phyloP scores from a whole-genome alignment of 1,284 basidiomycete species.

The Cystobasidium slooffiae region DNA sequence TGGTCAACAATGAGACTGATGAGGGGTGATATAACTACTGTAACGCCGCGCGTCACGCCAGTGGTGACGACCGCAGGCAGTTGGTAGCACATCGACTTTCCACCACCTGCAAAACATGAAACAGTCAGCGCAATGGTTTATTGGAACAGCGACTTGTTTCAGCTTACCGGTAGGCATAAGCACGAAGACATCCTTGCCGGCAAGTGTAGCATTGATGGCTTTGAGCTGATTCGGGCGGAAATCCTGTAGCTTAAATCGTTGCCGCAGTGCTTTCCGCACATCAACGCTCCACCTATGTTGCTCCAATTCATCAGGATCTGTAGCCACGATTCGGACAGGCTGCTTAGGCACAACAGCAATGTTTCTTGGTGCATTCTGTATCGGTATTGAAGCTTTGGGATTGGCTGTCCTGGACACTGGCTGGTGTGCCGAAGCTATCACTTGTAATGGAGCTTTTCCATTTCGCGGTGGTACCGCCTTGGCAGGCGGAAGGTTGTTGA shows the following conservation, averaged over 20 bases:
- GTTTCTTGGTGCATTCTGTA: too few species aligned
- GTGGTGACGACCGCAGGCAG: constrained; percentile 80
- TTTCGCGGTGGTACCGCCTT: background rate
- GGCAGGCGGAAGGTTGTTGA: background rate
- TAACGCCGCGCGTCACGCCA: constrained; percentile 78
- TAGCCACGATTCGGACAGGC: background rate
- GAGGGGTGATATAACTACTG: constrained; percentile 88
- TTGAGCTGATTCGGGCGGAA: constrained; percentile 88
- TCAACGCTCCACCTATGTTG: constrained; percentile 63
- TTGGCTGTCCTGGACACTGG: background rate
- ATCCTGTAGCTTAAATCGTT: constrained; percentile 68
- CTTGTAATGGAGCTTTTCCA: constrained; percentile 11
- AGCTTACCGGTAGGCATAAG: constrained; percentile 78
- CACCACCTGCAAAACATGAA: constrained; percentile 70
- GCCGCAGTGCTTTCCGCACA: constrained; percentile 67
- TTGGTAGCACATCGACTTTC: constrained; percentile 84
- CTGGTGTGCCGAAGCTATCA: constrained; percentile 8
- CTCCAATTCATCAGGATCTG: background rate
- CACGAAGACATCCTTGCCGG: constrained; percentile 85
- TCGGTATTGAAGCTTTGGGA: background rate
- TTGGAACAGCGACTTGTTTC: background rate
- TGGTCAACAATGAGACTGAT: constrained; percentile 91
- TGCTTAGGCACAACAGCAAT: background rate
- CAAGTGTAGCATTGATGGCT: constrained; percentile 79
- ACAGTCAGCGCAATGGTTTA: background rate